phyloP scores from a whole-genome alignment of 73 alveolate species.

The Paramecium sexaurelia region DNA sequence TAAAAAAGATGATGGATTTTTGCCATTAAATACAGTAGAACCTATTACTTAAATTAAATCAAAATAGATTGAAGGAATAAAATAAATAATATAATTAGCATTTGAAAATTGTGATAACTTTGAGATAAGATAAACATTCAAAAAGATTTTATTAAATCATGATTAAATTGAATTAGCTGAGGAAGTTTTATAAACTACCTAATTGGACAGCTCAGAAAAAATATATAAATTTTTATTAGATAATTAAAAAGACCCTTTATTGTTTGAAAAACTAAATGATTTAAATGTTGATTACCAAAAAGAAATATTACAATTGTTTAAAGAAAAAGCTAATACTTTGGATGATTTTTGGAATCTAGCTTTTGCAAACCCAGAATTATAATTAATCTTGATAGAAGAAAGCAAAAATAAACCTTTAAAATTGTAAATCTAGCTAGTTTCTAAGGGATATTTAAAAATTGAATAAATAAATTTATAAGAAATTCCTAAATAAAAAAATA shows the following conservation, averaged over 20 bases:
- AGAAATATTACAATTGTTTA: neutral
- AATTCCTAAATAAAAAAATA: neutral
- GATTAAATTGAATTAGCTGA: slow-evolving; percentile 27
- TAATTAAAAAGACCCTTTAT: neutral
- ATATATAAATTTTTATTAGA: neutral
- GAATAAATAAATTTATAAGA: neutral
- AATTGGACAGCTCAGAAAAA: neutral
- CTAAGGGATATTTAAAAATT: neutral
- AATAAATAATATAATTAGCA: neutral
- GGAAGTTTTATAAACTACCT: neutral
- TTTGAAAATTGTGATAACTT: neutral
- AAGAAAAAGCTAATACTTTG: neutral
- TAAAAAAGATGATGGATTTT: neutral
- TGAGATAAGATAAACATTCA: neutral
- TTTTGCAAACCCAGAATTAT: neutral
- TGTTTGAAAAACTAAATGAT: neutral
- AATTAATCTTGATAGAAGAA: neutral
- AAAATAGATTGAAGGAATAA: slow-evolving; percentile 9
- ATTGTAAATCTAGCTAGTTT: neutral
- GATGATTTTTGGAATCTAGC: neutral
- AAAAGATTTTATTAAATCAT: neutral
- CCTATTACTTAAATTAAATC: neutral
- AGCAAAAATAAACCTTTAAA: neutral
- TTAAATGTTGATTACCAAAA: neutral
- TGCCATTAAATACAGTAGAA: neutral